phyloP scores from a whole-genome alignment of 1,284 basidiomycete genomes.

The Filobasidium uniguttulatum region DNA sequence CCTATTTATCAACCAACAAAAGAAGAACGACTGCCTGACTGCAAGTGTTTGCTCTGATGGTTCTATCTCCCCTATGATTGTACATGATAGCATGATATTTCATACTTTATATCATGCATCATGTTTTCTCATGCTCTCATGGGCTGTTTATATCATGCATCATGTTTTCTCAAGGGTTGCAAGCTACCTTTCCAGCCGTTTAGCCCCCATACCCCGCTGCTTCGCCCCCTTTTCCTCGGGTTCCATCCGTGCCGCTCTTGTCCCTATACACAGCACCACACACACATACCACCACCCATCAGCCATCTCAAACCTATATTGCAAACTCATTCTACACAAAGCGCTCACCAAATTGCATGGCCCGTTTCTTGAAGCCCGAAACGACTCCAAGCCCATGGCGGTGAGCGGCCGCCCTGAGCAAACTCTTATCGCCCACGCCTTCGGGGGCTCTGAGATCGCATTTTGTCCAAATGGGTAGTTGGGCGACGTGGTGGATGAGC shows the following conservation, averaged over 20 bases:
- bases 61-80: too few relatives aligned
- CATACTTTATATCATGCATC: too few relatives aligned
- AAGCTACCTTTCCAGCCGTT: constrained; percentile 4
- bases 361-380: constrained; percentile 64
- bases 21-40: too few relatives aligned
- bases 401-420: constrained; percentile 57
- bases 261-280: not conserved
- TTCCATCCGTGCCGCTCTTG: constrained; percentile 12
- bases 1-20: too few relatives aligned
- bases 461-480: constrained; percentile 64
- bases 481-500: constrained; percentile 59
- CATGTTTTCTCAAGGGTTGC: too few relatives aligned
- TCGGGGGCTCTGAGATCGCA: constrained; percentile 48
- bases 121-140: too few relatives aligned
- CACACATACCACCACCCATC: not conserved
- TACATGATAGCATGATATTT: too few relatives aligned
- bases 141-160: too few relatives aligned
- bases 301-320: too few relatives aligned
- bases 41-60: too few relatives aligned
- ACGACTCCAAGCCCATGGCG: constrained; percentile 57
- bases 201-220: constrained; percentile 8
- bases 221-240: constrained; percentile 8
- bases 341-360: constrained; percentile 94
- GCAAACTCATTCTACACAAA: not conserved
- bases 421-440: constrained; percentile 67